Percentiles rank a stretch among this genome's conserved stretches.
These are phyloP conservation scores for Wickerhamiella spandovensis DNA, from an alignment of 805 yeast genomes.

Conservation along the genomic window DNA sequence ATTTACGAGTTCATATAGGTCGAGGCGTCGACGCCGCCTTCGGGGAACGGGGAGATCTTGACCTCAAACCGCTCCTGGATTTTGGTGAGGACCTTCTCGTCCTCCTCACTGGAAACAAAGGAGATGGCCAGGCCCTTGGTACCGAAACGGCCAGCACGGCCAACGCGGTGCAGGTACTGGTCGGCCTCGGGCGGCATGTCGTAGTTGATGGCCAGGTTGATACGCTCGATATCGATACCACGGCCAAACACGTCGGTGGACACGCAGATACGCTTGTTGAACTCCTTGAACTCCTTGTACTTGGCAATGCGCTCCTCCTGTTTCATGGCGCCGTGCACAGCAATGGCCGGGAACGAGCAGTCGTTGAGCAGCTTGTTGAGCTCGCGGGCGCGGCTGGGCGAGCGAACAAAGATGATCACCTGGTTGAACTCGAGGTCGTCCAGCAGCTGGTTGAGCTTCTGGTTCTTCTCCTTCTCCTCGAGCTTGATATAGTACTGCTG, in stretches of 20 bases:
- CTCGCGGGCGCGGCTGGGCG: constrained; percentile 84
- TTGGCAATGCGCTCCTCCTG: constrained; percentile 97
- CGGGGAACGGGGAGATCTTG: constrained; percentile 88
- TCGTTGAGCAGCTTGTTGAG: constrained; percentile 78
- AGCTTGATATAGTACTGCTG: constrained; percentile 92
- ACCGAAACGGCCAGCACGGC: constrained; percentile 99
- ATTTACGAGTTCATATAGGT: constrained; percentile 87
- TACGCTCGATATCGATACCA: constrained; percentile 98
- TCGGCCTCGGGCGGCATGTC: constrained; percentile 95
- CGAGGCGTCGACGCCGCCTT: constrained; percentile 93
- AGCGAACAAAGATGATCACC: constrained; percentile 90
- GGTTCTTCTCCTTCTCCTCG: constrained; percentile 83
- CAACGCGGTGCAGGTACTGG: constrained; percentile 97
- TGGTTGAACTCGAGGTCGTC: constrained; percentile 95
- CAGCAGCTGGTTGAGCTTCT: constrained; percentile 78
- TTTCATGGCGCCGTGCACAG: constrained; percentile 88
- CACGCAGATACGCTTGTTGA: constrained; percentile 96
- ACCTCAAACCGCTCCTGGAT: constrained; percentile 97
- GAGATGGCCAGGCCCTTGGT: constrained; percentile 96
- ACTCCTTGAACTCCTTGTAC: constrained; percentile 92
- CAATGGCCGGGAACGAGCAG: constrained; percentile 92
- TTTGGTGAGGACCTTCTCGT: constrained; percentile 77
- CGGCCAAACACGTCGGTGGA: constrained; percentile 98
- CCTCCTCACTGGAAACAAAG: constrained; percentile 73
- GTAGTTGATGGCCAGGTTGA: constrained; percentile 93